Base-by-base conservation (phyloP, 2,329 filamentous ascomycete species). In the Tolypocladium endophyticum region DNA sequence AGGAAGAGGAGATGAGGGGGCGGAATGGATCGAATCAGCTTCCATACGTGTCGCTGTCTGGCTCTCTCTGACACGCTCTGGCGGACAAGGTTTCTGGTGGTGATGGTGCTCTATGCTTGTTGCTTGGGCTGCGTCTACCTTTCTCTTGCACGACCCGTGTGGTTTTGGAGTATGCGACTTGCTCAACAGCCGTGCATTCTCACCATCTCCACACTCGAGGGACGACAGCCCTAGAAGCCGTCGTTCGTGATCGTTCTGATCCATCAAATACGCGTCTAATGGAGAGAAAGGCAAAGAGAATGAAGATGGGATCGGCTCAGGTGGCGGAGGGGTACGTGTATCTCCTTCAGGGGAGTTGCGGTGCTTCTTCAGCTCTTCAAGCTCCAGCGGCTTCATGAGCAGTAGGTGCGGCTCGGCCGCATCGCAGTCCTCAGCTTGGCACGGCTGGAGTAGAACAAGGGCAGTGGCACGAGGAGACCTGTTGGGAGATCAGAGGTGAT, bases 211-310 rank as follows among this genome's bases (percentile, higher is more conserved):
- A 9, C 18, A 36, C 6, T 39, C 43, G 23, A 28, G n/a, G n/a
- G 20, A 53, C 23, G 41, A 45, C 28, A 60, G 45, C 30, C 59
- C 30, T 25, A 60, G 8, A 5, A 60, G 20, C n/a, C 59, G 55
- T 12, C n/a, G 55, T 38, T 60, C 59, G 11, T 57, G 59, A 8
- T 57, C 59, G 39, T 57, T 60, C 8, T 55, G 25, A n/a, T 57
- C 55, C 55, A 57, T 43, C 23, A 60, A n/a, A 23, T 57, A 60
- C 5, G 25, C 39, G 14, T 60, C 35, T 16, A 60, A 33, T 5
- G 58, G 53, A 12, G 56, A 33, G 7, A 41, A 7, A 16, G n/a
- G 39, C 18, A 35, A 43, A 20, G 30, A 38, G 6, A 11, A 28
- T n/a, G 43, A 52, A 11, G 20, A 3, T 9, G 5, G 9, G 11